Conservation (phyloP, 106 monocot species). For the Posidonia australis region DNA sequence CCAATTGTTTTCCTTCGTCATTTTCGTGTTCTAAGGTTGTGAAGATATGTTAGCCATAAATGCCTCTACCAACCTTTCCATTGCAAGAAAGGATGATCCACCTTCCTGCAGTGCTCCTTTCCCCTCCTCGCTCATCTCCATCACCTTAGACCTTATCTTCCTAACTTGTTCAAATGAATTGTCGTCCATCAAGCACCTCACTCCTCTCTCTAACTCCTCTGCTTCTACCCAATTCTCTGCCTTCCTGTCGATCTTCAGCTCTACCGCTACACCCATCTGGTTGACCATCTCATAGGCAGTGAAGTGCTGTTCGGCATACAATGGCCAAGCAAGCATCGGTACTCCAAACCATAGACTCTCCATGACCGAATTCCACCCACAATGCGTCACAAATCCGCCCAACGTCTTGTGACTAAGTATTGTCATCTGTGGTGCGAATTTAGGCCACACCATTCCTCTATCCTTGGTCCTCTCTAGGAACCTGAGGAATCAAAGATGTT, state of each 20-base stretch:
- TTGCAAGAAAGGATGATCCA: conserved; percentile 7
- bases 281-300: conserved; percentile 9
- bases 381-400: conserved; percentile 34
- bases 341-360: conserved; percentile 16
- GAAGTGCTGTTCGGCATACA: conserved; percentile 6
- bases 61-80: conserved; percentile 10
- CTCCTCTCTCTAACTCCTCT: conserved; percentile 1
- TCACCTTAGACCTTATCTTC: too few species aligned
- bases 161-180: background rate
- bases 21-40: too few species aligned
- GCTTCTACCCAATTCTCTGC: background rate
- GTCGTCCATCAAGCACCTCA: conserved; percentile 1
- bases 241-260: conserved; percentile 2
- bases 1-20: too few species aligned
- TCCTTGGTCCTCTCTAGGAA: conserved; percentile 4
- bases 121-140: too few species aligned
- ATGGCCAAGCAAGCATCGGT: conserved; percentile 5
- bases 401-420: background rate
- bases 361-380: conserved; percentile 38
- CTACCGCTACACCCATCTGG: conserved; percentile 4
- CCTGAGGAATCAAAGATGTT: background rate
- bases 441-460: conserved; percentile 7
- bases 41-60: background rate
- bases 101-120: conserved; percentile 1
- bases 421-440: conserved; percentile 3